Evolutionary conservation across 192 early-diverging fungal species (phyloP), one percentile per base, ranked within the genome.

Genomic region (Powellomyces hirtus): DNA sequence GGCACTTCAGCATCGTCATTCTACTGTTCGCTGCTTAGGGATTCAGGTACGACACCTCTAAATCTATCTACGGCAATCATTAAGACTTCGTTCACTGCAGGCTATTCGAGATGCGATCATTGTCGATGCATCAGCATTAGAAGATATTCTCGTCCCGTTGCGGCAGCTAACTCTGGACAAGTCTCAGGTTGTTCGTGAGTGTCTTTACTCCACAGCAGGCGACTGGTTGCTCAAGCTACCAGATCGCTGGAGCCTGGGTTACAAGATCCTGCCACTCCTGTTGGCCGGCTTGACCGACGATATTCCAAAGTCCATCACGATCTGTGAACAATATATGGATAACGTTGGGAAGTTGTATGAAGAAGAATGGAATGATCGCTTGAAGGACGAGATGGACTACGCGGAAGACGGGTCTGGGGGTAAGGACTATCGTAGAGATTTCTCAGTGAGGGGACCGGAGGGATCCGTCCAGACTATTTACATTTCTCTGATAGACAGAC

Each of bases 381-480:
- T 87, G 37, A 87, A 87, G 66, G 79, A 81, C 46, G 79, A 86
- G 61, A 20, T 86, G 38, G 85, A 87, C 64, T 86, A 83, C 52
- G 44, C 44, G 3, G 16, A 18, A 18, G 16, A 49, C 46, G 46
- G 26, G 2, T n/a, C n/a, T n/a, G n/a, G n/a, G n/a, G n/a, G n/a
- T n/a, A n/a, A n/a, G n/a, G n/a, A n/a, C n/a, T n/a, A n/a, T n/a
- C n/a, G n/a, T n/a, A n/a, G n/a, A n/a, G n/a, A n/a, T n/a, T n/a
- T n/a, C n/a, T n/a, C n/a, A n/a, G n/a, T n/a, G n/a, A n/a, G n/a
- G n/a, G n/a, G n/a, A n/a, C n/a, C n/a, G n/a, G n/a, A n/a, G n/a
- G n/a, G n/a, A n/a, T n/a, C n/a, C n/a, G n/a, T n/a, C n/a, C n/a
- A n/a, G n/a, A n/a, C n/a, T n/a, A n/a, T n/a, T n/a, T n/a, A n/a